phyloP scores from a whole-genome alignment of 2,329 filamentous ascomycete species.

The Neocucurbitaria cava region DNA sequence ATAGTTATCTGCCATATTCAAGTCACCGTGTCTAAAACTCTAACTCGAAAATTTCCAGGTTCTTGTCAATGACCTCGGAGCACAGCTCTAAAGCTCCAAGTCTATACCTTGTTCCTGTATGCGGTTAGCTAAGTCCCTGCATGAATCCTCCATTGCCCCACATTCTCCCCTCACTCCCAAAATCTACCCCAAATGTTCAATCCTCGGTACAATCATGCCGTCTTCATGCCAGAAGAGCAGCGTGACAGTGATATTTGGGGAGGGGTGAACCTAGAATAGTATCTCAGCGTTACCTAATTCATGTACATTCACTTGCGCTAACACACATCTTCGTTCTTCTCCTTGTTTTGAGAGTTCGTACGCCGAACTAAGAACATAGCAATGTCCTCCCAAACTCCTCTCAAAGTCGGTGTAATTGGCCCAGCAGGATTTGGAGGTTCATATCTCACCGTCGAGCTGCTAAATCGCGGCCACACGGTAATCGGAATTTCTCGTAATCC shows the following conservation, averaged over 20 bases:
- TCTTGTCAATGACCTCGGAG: not conserved
- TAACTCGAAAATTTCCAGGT: not conserved
- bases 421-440: slow-evolving; percentile 46
- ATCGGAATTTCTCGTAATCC: slow-evolving; percentile 45
- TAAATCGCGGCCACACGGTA: slow-evolving; percentile 44
- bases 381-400: slow-evolving; percentile 3
- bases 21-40: not conserved
- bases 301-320: not conserved
- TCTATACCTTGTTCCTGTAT: not conserved
- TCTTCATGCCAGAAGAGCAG: not conserved
- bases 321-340: not conserved
- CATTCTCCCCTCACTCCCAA: slow-evolving; percentile 37
- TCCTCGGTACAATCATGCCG: not conserved
- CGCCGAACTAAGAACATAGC: not conserved
- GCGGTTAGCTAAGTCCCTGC: not conserved
- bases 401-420: slow-evolving; percentile 42
- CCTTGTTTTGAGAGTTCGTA: not conserved
- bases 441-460: slow-evolving; percentile 41
- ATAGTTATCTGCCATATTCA: slow-evolving; percentile 34
- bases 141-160: slow-evolving; percentile 28
- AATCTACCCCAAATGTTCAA: slow-evolving; percentile 23
- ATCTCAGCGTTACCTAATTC: not conserved
- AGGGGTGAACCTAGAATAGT: not conserved
- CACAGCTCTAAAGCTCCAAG: not conserved
- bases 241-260: not conserved